phyloP scores from a whole-genome alignment of 768 basidiomycete genomes.

The Pisolithus microcarpus region DNA sequence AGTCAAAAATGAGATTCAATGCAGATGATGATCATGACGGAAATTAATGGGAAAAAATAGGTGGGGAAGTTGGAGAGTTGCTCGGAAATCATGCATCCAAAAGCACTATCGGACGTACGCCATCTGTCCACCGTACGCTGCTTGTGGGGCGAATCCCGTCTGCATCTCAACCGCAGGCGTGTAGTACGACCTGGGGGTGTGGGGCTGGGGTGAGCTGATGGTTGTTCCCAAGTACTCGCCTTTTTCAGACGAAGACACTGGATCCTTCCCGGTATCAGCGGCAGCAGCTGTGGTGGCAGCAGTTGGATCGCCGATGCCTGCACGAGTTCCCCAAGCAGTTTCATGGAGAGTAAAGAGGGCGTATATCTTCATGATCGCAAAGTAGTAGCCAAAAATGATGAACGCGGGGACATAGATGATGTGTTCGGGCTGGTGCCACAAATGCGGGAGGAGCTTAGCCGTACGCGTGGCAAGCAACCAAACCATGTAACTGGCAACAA shows the following conservation, averaged over 20 bases:
- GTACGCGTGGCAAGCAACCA: conserved; percentile 69
- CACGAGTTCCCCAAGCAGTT: conserved; percentile 95
- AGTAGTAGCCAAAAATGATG: conserved; percentile 90
- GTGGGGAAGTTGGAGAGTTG: background rate
- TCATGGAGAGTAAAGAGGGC: conserved; percentile 87
- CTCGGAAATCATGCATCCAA: background rate
- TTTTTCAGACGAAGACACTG: conserved; percentile 15
- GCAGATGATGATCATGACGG: background rate
- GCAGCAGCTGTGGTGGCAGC: conserved; percentile 68
- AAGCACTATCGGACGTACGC: conserved; percentile 1
- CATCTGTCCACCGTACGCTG: conserved; percentile 4
- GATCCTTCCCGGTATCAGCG: conserved; percentile 8
- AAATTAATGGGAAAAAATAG: background rate
- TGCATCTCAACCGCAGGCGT: conserved; percentile 7
- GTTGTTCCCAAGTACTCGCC: conserved; percentile 8
- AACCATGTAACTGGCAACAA: conserved; percentile 56
- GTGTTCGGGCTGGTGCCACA: conserved; percentile 70
- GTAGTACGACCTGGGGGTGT: background rate
- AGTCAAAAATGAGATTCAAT: background rate
- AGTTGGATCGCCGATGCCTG: conserved; percentile 81
- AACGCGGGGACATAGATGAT: conserved; percentile 81
- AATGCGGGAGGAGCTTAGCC: conserved; percentile 73
- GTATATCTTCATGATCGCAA: conserved; percentile 91
- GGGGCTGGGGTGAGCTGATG: background rate
- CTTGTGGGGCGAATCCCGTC: background rate